These are phyloP conservation scores for Candida koratica DNA, from an alignment of 805 yeast genomes.

Conservation along the genomic window DNA sequence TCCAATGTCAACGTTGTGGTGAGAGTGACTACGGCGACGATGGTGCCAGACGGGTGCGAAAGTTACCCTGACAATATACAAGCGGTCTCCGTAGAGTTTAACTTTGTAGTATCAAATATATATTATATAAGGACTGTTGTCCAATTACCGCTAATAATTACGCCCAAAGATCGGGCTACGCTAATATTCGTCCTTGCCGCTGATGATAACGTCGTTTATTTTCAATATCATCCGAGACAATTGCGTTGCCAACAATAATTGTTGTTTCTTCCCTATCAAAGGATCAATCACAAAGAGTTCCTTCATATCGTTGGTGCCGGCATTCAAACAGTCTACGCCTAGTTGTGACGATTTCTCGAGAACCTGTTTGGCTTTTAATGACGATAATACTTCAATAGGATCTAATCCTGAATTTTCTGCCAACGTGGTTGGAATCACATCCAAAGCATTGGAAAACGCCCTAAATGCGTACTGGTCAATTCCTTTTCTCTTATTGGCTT, in stretches of 20 bases:
- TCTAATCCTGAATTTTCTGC: slow-evolving; percentile 97
- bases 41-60: too few relatives aligned
- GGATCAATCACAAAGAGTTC: slow-evolving; percentile 95
- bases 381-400: slow-evolving; percentile 85
- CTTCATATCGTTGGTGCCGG: slow-evolving; percentile 87
- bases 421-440: slow-evolving; percentile 85
- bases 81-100: too few relatives aligned
- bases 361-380: slow-evolving; percentile 79
- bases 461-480: slow-evolving; percentile 98
- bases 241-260: slow-evolving; percentile 91
- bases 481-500: slow-evolving; percentile 89
- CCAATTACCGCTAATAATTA: too few relatives aligned
- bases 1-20: too few relatives aligned
- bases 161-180: too few relatives aligned
- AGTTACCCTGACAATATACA: too few relatives aligned
- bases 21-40: too few relatives aligned
- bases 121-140: too few relatives aligned
- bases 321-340: slow-evolving; percentile 93
- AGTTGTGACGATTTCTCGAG: slow-evolving; percentile 63
- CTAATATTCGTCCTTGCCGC: slow-evolving; percentile 73
- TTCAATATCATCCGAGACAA: slow-evolving; percentile 95
- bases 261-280: slow-evolving; percentile 95
- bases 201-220: slow-evolving; percentile 92
- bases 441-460: slow-evolving; percentile 88
- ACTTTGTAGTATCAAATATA: too few relatives aligned